phyloP scores from a whole-genome alignment of 176 grass and related monocot genomes.

The Triticum monococcum region DNA sequence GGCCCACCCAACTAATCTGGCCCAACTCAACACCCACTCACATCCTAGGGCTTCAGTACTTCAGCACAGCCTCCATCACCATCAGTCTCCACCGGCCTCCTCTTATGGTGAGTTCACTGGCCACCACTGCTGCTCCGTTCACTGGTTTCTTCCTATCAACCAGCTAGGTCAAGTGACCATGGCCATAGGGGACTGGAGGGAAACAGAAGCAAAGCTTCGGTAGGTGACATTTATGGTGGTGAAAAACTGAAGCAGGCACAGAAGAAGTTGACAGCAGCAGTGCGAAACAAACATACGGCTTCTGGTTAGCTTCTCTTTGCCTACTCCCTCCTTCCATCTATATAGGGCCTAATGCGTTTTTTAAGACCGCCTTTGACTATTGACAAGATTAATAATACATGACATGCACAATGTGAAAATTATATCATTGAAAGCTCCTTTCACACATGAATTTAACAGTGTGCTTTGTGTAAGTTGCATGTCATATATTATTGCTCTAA shows the following conservation, averaged over 20 bases:
- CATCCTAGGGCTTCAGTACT: background rate
- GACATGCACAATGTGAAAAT: no score
- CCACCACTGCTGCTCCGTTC: background rate
- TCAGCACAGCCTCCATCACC: background rate
- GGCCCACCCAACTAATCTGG: no score
- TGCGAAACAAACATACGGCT: background rate
- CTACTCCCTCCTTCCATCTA: no score
- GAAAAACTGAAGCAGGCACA: background rate
- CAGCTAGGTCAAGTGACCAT: background rate
- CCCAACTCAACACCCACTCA: no score
- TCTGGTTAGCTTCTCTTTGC: background rate
- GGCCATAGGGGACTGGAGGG: background rate
- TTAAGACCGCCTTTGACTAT: no score
- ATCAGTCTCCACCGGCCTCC: background rate
- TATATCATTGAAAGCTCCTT: no score
- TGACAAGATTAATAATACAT: no score
- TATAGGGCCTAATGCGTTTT: no score
- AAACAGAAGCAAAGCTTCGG: background rate
- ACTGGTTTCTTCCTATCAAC: background rate
- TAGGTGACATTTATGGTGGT: background rate
- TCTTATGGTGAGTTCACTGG: background rate
- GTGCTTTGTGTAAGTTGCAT: no score
- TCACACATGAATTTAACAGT: no score
- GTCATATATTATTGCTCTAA: no score
- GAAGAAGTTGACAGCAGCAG: background rate